These are phyloP conservation scores for Pseudopithomyces maydicus DNA, from an alignment of 2,329 filamentous ascomycete genomes.

Conservation along the genomic window DNA sequence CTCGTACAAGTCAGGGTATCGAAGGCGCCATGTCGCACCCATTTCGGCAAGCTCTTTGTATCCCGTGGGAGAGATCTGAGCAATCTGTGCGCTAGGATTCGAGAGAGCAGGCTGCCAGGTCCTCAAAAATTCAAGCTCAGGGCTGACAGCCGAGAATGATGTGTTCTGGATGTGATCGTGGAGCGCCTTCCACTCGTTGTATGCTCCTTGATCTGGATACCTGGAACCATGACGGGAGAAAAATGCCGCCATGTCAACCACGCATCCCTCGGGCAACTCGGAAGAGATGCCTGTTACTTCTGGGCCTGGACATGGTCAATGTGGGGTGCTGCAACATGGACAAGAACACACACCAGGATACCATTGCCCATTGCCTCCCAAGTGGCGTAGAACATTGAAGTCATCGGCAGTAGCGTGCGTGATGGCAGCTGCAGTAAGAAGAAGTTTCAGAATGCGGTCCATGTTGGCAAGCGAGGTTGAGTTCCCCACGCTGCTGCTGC, in stretches of 20 bases:
- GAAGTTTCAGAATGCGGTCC: slow-evolving; percentile 21
- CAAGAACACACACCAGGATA: slow-evolving; percentile 28
- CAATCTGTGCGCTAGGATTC: slow-evolving; percentile 60
- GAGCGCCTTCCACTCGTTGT: slow-evolving; percentile 58
- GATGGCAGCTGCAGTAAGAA: slow-evolving; percentile 19
- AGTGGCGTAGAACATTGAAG: slow-evolving; percentile 41
- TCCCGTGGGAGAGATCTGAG: slow-evolving; percentile 65
- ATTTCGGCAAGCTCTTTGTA: slow-evolving; percentile 65
- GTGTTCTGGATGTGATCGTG: slow-evolving; percentile 56
- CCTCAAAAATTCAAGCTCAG: slow-evolving; percentile 60
- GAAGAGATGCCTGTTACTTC: slow-evolving; percentile 62
- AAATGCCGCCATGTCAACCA: slow-evolving; percentile 65
- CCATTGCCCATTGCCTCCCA: slow-evolving; percentile 49
- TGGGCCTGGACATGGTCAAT: slow-evolving; percentile 48
- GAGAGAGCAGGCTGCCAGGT: slow-evolving; percentile 64
- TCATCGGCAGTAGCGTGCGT: slow-evolving; percentile 21
- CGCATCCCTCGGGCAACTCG: slow-evolving; percentile 61
- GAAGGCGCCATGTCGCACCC: slow-evolving; percentile 55
- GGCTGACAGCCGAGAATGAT: slow-evolving; percentile 58
- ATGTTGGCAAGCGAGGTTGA: slow-evolving; percentile 12
- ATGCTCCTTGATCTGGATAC: slow-evolving; percentile 66
- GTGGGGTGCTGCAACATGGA: neutral
- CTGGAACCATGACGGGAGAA: slow-evolving; percentile 66
- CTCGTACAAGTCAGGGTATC: slow-evolving; percentile 56
- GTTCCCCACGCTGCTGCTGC: slow-evolving; percentile 8